Conservation (phyloP, 306 rosid genomes). For the Trifolium subterraneum region DNA sequence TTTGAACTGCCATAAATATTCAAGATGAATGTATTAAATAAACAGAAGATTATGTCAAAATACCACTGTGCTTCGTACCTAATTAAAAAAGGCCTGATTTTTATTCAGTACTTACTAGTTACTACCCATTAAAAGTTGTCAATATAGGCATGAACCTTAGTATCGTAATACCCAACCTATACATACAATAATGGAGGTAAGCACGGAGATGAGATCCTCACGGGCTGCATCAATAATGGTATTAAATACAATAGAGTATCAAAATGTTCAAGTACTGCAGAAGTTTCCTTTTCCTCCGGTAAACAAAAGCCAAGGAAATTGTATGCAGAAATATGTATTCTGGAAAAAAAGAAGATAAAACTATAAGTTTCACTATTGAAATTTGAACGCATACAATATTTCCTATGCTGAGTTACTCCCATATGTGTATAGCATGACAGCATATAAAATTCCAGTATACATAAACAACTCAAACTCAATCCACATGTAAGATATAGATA, state of each 20-base stretch:
- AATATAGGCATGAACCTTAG: neutral
- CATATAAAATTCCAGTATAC: constrained; percentile 14
- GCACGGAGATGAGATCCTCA: neutral
- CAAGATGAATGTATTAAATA: neutral
- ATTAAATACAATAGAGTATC: constrained; percentile 49
- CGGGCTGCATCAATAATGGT: neutral
- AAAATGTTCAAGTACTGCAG: constrained; percentile 70
- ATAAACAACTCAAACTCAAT: constrained; percentile 20
- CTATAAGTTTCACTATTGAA: constrained; percentile 2
- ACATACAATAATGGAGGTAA: neutral
- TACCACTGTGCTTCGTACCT: neutral
- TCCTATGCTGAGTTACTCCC: constrained; percentile 6
- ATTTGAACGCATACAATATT: constrained; percentile 34
- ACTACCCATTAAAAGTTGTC: neutral
- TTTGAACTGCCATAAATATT: neutral
- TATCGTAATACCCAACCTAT: neutral
- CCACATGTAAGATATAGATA: constrained; percentile 24
- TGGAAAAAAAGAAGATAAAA: constrained; percentile 8
- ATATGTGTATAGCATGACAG: constrained; percentile 29
- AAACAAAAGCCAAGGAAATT: constrained; percentile 40
- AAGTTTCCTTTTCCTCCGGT: constrained; percentile 67
- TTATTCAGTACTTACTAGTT: neutral
- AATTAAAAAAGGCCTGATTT: neutral
- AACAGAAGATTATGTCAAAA: neutral
- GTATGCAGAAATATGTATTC: constrained; percentile 12